phyloP scores from a whole-genome alignment of 2,329 filamentous ascomycete species.

The Escovopsis weberi region DNA sequence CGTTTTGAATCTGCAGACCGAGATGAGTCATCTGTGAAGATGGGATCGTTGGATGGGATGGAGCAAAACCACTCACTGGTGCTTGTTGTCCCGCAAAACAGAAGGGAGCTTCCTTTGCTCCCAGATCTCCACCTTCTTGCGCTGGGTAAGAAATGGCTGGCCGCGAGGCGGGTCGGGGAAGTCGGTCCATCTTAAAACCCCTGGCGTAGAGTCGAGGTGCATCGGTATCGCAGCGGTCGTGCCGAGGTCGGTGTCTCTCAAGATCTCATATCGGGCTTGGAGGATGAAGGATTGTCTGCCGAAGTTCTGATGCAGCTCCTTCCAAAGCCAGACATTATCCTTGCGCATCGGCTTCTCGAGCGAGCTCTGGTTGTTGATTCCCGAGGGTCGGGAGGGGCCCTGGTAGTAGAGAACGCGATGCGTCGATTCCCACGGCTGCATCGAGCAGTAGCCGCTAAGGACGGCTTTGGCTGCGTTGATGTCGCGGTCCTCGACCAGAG shows the following conservation, averaged over 20 bases:
- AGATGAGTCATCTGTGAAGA: not conserved
- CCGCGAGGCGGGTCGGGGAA: constrained; percentile 41
- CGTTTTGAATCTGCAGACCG: constrained; percentile 30
- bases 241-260: constrained; percentile 32
- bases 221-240: constrained; percentile 12
- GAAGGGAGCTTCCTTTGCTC: constrained; percentile 33
- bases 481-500: constrained; percentile 35
- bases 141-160: constrained; percentile 32
- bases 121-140: constrained; percentile 43
- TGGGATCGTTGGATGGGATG: too few relatives aligned
- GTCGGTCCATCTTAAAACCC: constrained; percentile 43
- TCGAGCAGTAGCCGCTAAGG: constrained; percentile 42
- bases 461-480: constrained; percentile 35
- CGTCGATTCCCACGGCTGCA: constrained; percentile 34
- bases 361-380: constrained; percentile 29
- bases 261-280: constrained; percentile 39
- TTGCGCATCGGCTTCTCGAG: constrained; percentile 24
- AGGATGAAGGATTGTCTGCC: constrained; percentile 42
- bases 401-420: constrained; percentile 40
- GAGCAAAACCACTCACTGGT: constrained; percentile 25
- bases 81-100: constrained; percentile 36
- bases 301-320: constrained; percentile 39
- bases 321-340: constrained; percentile 30
- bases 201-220: constrained; percentile 29
- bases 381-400: constrained; percentile 29